phyloP scores from a whole-genome alignment of 1,139 yeast species.

The Lodderomyces jiufengensis region DNA sequence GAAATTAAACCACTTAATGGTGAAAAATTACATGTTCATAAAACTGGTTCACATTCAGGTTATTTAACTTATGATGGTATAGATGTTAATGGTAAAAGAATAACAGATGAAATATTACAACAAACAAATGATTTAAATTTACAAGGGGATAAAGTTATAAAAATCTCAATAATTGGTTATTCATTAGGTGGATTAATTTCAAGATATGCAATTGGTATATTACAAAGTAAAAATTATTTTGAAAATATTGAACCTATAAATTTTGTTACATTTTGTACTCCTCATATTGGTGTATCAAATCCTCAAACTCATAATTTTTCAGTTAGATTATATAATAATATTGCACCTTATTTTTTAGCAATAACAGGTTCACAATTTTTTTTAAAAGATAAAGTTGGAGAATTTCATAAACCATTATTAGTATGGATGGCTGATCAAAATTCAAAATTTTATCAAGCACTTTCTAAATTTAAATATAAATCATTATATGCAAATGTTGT shows the following conservation, averaged over 20 bases:
- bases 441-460: conserved; percentile 57
- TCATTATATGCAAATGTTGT: conserved; percentile 70
- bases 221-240: conserved; percentile 54
- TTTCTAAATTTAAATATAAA: conserved; percentile 47
- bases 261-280: conserved; percentile 74
- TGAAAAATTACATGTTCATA: conserved; percentile 44
- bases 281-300: conserved; percentile 75
- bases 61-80: conserved; percentile 82
- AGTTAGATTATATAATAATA: conserved; percentile 49
- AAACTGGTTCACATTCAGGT: conserved; percentile 60
- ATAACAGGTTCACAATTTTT: conserved; percentile 73
- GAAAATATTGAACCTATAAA: conserved; percentile 47
- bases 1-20: conserved; percentile 13
- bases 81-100: conserved; percentile 77
- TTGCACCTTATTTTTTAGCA: conserved; percentile 63
- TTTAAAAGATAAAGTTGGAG: conserved; percentile 25
- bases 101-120: conserved; percentile 59
- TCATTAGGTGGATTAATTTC: conserved; percentile 81
- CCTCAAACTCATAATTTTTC: conserved; percentile 29
- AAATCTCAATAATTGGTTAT: conserved; percentile 72
- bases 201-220: conserved; percentile 71
- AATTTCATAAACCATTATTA: conserved; percentile 45
- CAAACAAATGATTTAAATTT: conserved; percentile 32
- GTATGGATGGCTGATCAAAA: conserved; percentile 61
- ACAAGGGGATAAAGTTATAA: conserved; percentile 33